Evolutionary conservation across 148 eudicot genomes (phyloP).

Genomic region (Fallopia convolvulus): DNA sequence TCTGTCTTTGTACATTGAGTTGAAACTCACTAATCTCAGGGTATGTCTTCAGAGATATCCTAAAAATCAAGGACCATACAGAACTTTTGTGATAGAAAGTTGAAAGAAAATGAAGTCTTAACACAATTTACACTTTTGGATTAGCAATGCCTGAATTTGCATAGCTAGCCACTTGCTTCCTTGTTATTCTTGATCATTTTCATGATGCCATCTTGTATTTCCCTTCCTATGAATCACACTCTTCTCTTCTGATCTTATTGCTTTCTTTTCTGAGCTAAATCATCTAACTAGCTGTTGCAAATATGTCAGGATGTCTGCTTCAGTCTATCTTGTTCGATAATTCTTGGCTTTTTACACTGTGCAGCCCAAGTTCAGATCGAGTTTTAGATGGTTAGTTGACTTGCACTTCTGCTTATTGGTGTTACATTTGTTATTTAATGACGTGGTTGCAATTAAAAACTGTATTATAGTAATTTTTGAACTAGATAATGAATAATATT

Average conservation of each 20-base stretch:
- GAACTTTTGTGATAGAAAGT: not conserved
- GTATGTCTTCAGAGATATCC: not conserved
- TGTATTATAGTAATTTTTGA: not conserved
- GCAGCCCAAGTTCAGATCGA: not conserved
- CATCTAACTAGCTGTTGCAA: not conserved
- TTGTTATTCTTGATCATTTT: not conserved
- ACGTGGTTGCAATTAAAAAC: not conserved
- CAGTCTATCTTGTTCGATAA: not conserved
- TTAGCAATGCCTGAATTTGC: not conserved
- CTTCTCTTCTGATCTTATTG: not conserved
- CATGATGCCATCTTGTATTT: not conserved
- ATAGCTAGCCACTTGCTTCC: not conserved
- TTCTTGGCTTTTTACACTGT: not conserved
- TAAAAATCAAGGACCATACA: not conserved
- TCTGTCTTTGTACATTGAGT: not conserved
- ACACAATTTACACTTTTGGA: not conserved
- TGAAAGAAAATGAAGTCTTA: not conserved
- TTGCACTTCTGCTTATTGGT: not conserved
- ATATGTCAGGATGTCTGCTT: not conserved
- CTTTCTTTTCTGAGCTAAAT: not conserved
- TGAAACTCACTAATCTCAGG: not conserved
- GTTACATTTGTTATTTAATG: not conserved
- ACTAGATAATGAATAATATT: not conserved
- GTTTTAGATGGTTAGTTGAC: not conserved
- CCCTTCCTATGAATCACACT: not conserved